Percentiles rank a stretch among this genome's conserved stretches.
phyloP scores from a whole-genome alignment of 179 eudicot genomes.

The Nepenthes alata region DNA sequence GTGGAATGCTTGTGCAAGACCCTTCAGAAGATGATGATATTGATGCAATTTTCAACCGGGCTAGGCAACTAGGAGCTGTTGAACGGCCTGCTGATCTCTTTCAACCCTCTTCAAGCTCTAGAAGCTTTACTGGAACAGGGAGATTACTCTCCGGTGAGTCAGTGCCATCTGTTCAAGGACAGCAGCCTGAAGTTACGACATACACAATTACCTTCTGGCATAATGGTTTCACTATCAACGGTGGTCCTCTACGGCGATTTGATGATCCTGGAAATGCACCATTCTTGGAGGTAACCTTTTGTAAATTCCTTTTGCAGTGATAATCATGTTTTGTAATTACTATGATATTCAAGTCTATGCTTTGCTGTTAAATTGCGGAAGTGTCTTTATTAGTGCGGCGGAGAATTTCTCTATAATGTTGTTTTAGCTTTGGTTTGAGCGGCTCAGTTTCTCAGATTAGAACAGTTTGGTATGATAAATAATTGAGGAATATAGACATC shows the following conservation, averaged over 20 bases:
- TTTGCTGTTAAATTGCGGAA: too few relatives aligned
- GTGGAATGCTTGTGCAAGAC: slow-evolving; percentile 88
- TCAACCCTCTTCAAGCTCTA: slow-evolving; percentile 62
- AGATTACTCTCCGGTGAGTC: slow-evolving; percentile 75
- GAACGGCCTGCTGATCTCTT: slow-evolving; percentile 33
- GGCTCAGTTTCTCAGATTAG: too few relatives aligned
- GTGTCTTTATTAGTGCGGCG: too few relatives aligned
- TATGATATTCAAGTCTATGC: too few relatives aligned
- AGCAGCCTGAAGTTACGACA: slow-evolving; percentile 34
- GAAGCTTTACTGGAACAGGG: slow-evolving; percentile 69
- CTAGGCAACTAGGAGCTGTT: slow-evolving; percentile 51
- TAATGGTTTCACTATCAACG: slow-evolving; percentile 70
- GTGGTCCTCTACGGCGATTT: slow-evolving; percentile 73
- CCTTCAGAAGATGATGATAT: slow-evolving; percentile 44
- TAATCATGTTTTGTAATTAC: not conserved
- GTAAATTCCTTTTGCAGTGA: not conserved
- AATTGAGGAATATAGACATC: too few relatives aligned
- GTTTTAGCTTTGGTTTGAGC: too few relatives aligned
- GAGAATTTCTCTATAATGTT: too few relatives aligned
- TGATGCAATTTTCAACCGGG: slow-evolving; percentile 59
- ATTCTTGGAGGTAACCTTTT: slow-evolving; percentile 52
- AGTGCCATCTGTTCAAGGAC: slow-evolving; percentile 29
- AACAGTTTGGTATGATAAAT: too few relatives aligned
- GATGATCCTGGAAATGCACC: slow-evolving; percentile 76
- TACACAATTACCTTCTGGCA: slow-evolving; percentile 65